Conservation (phyloP, 192 early-diverging fungal species). For the Coemansia sp. region DNA sequence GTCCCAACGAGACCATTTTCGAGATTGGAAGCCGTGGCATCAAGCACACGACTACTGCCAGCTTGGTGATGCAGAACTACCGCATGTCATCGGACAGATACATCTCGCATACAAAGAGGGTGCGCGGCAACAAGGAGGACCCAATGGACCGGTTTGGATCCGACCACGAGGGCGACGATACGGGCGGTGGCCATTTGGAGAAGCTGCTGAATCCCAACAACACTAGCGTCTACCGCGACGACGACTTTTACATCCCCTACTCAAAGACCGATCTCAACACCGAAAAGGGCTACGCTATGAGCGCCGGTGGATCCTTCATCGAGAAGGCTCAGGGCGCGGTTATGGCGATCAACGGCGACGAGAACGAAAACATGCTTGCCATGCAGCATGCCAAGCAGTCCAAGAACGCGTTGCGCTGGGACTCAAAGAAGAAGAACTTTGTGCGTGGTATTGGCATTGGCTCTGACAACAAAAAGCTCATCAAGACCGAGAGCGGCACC, state of each 20-base stretch:
- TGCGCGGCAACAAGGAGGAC: conserved; percentile 35
- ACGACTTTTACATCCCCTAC: conserved; percentile 88
- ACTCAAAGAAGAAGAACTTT: conserved; percentile 92
- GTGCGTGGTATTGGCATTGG: conserved; percentile 79
- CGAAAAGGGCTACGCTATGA: conserved; percentile 79
- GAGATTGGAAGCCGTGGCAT: conserved; percentile 85
- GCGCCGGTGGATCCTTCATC: conserved; percentile 68
- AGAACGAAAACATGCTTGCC: conserved; percentile 61
- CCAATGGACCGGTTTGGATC: conserved; percentile 40
- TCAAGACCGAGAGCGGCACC: conserved; percentile 88
- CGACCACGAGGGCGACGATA: conserved; percentile 28
- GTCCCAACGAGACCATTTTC: conserved; percentile 92
- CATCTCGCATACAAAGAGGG: conserved; percentile 32
- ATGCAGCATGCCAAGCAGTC: conserved; percentile 57
- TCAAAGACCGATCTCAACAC: conserved; percentile 80
- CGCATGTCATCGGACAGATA: conserved; percentile 44
- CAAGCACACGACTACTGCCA: conserved; percentile 68
- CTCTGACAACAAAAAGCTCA: conserved; percentile 93
- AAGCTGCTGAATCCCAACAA: conserved; percentile 30
- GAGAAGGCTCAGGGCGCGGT: conserved; percentile 78
- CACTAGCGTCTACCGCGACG: conserved; percentile 59
- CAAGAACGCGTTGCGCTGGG: conserved; percentile 75
- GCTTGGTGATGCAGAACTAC: conserved; percentile 65
- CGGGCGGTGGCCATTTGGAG: conserved; percentile 8
- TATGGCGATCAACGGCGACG: conserved; percentile 80